Base-by-base conservation (phyloP, 176 grass and related monocot species). In the Triticum monococcum region DNA sequence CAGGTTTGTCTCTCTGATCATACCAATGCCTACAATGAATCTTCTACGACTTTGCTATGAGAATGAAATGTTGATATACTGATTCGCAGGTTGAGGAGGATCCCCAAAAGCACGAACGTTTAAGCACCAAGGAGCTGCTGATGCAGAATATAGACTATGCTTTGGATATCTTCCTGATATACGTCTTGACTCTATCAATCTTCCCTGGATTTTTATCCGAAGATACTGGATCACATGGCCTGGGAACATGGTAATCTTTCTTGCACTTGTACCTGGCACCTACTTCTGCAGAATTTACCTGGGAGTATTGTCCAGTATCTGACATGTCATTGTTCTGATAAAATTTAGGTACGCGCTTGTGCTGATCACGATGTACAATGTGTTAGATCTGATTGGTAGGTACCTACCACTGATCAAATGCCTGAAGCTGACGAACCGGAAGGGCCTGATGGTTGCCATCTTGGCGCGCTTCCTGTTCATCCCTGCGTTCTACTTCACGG, bases 161-260 rank as follows among this genome's bases (percentile, higher is more conserved):
- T 0, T 6, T 92, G 17, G 85, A 92, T 46, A 41, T 94, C 14
- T 98, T 78, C 91, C 88, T 98, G 41, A 92, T 98, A 45, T 94
- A 98, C 64, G 92, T 96, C 33, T 36, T 98, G 81, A 98, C 97
- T 8, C 75, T 98, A 30, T 98, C 97, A 1, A 96, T 98, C 81
- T 94, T 98, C 62, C 92, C 93, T 54, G 97, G 97, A 22, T 98
- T 98, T 79, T 85, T 98, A 84, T 94, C 97, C 18, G 97, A 98
- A 80, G 97, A 98, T 68, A 94, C 97, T 8, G 97, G 97, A 12
- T 86, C 82, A 72, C 97, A 98, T 87, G 85, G 92, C 79, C 90
- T 98, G 28, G 92, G 97, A 28, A 81, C 86, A 72, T 91, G 90
- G 90, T 91, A 62, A 88, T 77, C 28, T 16, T 63, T 7, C 18